Conservation (phyloP, 2,329 filamentous ascomycete genomes). For the Alternaria gansuensis region DNA sequence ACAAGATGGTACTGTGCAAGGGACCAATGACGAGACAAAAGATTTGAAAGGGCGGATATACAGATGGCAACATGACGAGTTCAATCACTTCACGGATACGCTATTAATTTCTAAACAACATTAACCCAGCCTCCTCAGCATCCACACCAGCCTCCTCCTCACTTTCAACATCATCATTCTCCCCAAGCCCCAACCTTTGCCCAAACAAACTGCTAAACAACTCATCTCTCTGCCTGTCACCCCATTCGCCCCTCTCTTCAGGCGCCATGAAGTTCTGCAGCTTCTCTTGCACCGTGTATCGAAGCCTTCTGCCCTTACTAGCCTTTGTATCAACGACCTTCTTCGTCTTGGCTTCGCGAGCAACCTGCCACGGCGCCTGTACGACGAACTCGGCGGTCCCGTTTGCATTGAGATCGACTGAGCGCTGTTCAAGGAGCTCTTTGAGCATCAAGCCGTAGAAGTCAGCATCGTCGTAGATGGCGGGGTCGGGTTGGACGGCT, state of each 20-base stretch:
- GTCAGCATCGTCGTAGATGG: constrained; percentile 90
- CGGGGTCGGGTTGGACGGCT: constrained; percentile 37
- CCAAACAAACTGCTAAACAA: constrained; percentile 63
- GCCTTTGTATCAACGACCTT: constrained; percentile 91
- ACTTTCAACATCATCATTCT: constrained; percentile 53
- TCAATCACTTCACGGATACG: too few relatives aligned
- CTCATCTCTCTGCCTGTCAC: constrained; percentile 77
- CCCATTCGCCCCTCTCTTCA: constrained; percentile 83
- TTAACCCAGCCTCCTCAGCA: constrained; percentile 50
- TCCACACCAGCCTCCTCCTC: constrained; percentile 50
- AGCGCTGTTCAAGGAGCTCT: constrained; percentile 89
- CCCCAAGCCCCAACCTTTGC: constrained; percentile 55
- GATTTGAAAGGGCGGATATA: too few relatives aligned
- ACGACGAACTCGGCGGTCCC: constrained; percentile 60
- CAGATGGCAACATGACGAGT: too few relatives aligned
- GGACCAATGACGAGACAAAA: too few relatives aligned
- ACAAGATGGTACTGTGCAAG: too few relatives aligned
- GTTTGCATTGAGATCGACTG: constrained; percentile 64
- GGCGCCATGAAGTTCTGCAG: constrained; percentile 97
- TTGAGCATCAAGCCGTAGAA: constrained; percentile 95
- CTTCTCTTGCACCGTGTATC: constrained; percentile 96
- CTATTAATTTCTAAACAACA: constrained; percentile 51
- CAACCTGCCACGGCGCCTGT: constrained; percentile 66
- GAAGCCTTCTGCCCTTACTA: constrained; percentile 92
- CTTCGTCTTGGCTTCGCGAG: constrained; percentile 82